Conservation (phyloP, 441 rosid species). For the Erodium texanum region DNA sequence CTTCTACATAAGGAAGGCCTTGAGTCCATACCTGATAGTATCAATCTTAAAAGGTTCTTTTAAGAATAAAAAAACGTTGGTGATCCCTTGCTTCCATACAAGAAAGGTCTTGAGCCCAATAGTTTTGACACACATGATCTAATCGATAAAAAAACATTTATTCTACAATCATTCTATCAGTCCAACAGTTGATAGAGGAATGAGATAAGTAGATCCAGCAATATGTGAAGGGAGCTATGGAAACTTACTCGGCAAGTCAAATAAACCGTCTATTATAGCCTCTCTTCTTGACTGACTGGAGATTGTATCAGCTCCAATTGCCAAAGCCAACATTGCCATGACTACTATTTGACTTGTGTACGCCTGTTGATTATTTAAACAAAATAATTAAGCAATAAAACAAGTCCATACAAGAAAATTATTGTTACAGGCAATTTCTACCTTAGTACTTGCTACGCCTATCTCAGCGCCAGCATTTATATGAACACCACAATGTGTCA, state of each 20-base stretch:
- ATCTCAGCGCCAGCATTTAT: conserved; percentile 94
- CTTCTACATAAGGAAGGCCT: too few species aligned
- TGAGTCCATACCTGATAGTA: too few species aligned
- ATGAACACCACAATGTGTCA: conserved; percentile 87
- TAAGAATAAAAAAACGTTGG: too few species aligned
- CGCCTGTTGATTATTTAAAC: conserved; percentile 41
- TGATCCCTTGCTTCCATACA: too few species aligned
- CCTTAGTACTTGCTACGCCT: conserved; percentile 96
- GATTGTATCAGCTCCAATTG: conserved; percentile 74
- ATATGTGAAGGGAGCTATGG: conserved; percentile 10
- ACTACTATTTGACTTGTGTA: conserved; percentile 95
- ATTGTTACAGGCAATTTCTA: conserved; percentile 14
- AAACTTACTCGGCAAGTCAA: conserved; percentile 63
- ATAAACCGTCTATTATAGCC: conserved; percentile 70
- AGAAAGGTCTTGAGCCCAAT: too few species aligned
- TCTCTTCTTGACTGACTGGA: conserved; percentile 62
- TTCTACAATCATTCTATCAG: too few species aligned
- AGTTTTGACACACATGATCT: too few species aligned
- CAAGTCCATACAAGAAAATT: not conserved
- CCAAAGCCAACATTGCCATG: conserved; percentile 91
- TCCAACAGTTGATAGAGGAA: too few species aligned
- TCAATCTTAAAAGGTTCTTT: too few species aligned
- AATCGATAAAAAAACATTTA: too few species aligned
- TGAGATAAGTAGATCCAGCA: too few species aligned
- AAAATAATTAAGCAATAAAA: not conserved